These are phyloP conservation scores for Suillus subluteus DNA, from an alignment of 768 basidiomycete genomes.

Conservation along the genomic window DNA sequence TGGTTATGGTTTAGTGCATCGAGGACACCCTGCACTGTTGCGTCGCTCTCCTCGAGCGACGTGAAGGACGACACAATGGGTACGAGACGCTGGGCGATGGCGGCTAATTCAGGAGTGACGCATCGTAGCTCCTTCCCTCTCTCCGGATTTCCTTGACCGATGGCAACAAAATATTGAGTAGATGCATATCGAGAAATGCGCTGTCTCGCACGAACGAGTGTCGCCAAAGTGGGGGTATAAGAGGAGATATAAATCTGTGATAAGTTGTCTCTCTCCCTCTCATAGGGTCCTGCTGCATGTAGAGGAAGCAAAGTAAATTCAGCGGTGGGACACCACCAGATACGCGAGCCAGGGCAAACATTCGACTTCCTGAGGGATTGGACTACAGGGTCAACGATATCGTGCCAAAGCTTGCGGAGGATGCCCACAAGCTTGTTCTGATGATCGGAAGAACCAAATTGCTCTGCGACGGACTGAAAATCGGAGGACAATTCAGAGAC, in stretches of 20 bases:
- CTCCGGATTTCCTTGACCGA: slow-evolving; percentile 22
- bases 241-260: slow-evolving; percentile 33
- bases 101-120: slow-evolving; percentile 21
- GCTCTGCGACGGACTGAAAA: no score
- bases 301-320: slow-evolving; percentile 32
- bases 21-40: slow-evolving; percentile 10
- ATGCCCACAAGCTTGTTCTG: no score
- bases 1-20: slow-evolving; percentile 6
- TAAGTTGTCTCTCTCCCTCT: slow-evolving; percentile 15
- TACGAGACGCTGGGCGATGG: slow-evolving; percentile 16
- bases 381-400: no score
- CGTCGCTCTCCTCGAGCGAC: slow-evolving; percentile 11
- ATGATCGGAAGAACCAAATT: no score
- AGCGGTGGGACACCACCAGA: slow-evolving; percentile 40
- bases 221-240: slow-evolving; percentile 20
- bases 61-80: slow-evolving; percentile 15
- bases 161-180: slow-evolving; percentile 13
- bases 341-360: slow-evolving; percentile 22
- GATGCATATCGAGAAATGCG: background rate
- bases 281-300: slow-evolving; percentile 36
- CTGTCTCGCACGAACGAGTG: slow-evolving; percentile 26
- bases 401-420: no score
- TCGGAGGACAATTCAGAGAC: no score
- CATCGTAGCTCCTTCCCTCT: slow-evolving; percentile 15
- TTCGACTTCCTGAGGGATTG: no score